Base-by-base conservation (phyloP, 2,329 filamentous ascomycete species). In the Fusarium veterinarium region DNA sequence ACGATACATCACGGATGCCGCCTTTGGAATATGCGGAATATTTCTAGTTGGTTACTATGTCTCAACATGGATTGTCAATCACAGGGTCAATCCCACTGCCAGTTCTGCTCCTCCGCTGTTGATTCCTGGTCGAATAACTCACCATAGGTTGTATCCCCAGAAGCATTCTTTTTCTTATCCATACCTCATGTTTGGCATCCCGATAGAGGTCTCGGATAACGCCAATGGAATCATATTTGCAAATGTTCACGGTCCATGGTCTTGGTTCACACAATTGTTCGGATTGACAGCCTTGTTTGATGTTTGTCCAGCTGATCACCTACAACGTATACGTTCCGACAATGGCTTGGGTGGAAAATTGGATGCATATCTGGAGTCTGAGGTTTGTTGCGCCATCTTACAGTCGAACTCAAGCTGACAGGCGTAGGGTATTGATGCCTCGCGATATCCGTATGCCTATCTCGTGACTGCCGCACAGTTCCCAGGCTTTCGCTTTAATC, bases 401-500 rank as follows among this genome's bases (percentile, higher is more conserved):
- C 12, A 17, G 8, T 19, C 23, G 16, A 37, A 28, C 8, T 13
- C 38, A 42, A 70, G 30, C 69, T 79, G 55, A 73, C 42, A 38
- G 30, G 73, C 60, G 67, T 76, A 94, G 88, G 85, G 85, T 17
- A 83, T 90, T n/a, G 84, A 90, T 64, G 87, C 89, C 55, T 77
- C 84, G 4, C 82, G 85, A 49, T 95, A 92, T 81, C 88, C 90
- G 16, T 85, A 91, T 75, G 91, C 90, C 1, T 94, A 94, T 74
- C 83, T 95, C 8, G 84, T 93, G 28, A 95, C 93, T 4, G 91
- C 91, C 7, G 89, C 92, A 9, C 86, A 87, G 35, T 91, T 94
- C 68, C 79, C 93, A 10, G 90, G 91, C 6, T 93, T 92, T 77
- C 88, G 89, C 28, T 94, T 93, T 81, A 95, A 94, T 74, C 92